Evolutionary conservation across 2,329 filamentous ascomycete species (phyloP), one percentile per base, ranked within the genome.

Genomic region (Verticillium alfalfae): DNA sequence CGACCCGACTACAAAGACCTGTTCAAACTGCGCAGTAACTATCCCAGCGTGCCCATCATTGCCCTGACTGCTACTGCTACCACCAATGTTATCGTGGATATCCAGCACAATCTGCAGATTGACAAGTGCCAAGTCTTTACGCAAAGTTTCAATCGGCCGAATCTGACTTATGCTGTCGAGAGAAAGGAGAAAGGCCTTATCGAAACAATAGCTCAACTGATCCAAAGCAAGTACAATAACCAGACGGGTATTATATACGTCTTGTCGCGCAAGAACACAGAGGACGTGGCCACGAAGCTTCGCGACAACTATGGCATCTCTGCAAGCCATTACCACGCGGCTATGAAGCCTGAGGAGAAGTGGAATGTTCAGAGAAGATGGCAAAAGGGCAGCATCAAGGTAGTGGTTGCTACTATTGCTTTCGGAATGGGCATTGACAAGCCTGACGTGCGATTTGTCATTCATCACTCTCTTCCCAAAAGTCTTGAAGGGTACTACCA

Each of bases 341-440:
- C 82, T 5, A 87, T 99, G 76, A 78, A 86, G 2, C 72, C 89
- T 0, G 77, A 83, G 5, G 85, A 90, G 59, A 94, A 94, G 72
- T 81, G 82, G 1, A 73, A 82, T 7, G 84, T 95, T 5, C 94
- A 98, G 73, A 84, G 84, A 63, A 75, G 87, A 36, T 99, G 95
- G 95, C 95, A 99, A 73, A 79, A 77, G 54, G 92, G 93, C 6
- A 78, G 81, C 59, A 85, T 89, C 69, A 90, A 97, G 67, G 91
- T 99, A 38, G 96, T 99, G 54, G 95, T 99, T 58, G 96, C 95
- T 22, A 99, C 95, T 0, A 98, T 99, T 73, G 95, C 95, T 31
- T 99, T 99, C 72, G 95, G 95, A 7, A 99, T 99, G 95, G 95
- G 95, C n/a, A 99, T 99, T 66, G 95, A 99, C 79, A 99, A 99